A percentile compares a stretch with the other conserved stretches of the same genome.
Conservation (phyloP, 2,329 filamentous ascomycete genomes). For the Ophiostoma populinum region DNA sequence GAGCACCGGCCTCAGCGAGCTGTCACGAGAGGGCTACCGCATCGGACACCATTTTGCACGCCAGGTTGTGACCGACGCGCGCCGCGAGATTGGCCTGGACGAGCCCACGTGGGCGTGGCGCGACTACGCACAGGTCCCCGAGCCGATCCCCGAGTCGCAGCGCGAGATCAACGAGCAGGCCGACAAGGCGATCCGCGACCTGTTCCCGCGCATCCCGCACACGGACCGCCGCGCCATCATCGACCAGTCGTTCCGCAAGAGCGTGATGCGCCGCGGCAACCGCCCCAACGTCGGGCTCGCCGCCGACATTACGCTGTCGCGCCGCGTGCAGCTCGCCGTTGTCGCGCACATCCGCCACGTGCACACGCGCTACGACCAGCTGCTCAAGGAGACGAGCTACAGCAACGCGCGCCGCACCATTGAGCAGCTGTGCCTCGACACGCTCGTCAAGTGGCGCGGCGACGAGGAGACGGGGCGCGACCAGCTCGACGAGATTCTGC, state of each 20-base stretch:
- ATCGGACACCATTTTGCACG: conserved; percentile 45
- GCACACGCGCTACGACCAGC: conserved; percentile 47
- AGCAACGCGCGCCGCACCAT: conserved; percentile 43
- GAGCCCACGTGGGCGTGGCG: conserved; percentile 12
- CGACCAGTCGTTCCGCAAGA: conserved; percentile 43
- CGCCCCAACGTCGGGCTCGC: conserved; percentile 47
- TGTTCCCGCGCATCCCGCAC: conserved; percentile 49
- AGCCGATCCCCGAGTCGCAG: conserved; percentile 42
- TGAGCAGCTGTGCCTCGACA: conserved; percentile 42
- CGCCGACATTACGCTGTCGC: conserved; percentile 35
- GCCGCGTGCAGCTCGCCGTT: conserved; percentile 46
- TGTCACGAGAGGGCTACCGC: conserved; percentile 36
- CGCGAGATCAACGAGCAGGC: conserved; percentile 44
- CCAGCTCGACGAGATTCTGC: conserved; percentile 47
- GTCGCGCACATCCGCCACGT: conserved; percentile 49
- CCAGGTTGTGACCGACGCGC: conserved; percentile 42
- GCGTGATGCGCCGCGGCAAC: too few relatives aligned
- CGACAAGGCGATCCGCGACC: conserved; percentile 42
- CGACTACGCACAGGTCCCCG: too few relatives aligned
- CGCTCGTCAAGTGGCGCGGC: conserved; percentile 54
- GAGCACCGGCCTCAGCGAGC: conserved; percentile 9
- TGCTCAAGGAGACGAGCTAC: conserved; percentile 41
- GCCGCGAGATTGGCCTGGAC: conserved; percentile 15
- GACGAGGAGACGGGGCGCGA: conserved; percentile 53
- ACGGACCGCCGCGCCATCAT: conserved; percentile 46